Conservation (phyloP, 176 grass and related monocot genomes). For the Eleusine indica region DNA sequence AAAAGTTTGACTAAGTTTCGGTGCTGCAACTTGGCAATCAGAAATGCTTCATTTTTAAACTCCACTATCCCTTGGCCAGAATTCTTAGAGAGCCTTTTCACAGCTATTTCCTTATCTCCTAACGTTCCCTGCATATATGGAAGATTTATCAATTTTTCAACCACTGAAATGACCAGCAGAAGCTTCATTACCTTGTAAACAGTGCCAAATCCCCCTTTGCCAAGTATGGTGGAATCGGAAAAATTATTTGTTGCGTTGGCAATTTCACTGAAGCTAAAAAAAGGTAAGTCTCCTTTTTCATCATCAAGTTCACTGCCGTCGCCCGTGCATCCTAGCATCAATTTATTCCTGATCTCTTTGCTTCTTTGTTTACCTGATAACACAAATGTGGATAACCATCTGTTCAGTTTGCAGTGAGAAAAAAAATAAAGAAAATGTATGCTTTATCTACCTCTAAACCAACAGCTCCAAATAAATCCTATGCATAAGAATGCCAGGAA, state of each 20-base stretch:
- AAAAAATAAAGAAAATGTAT: background rate
- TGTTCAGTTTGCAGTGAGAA: conserved; percentile 5
- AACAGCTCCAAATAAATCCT: conserved; percentile 19
- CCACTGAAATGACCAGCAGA: background rate
- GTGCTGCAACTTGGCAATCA: conserved; percentile 54
- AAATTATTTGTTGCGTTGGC: conserved; percentile 53
- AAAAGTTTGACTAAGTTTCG: conserved; percentile 57
- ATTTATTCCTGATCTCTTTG: background rate
- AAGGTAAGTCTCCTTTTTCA: background rate
- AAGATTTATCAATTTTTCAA: background rate
- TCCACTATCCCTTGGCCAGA: conserved; percentile 51
- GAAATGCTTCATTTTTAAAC: conserved; percentile 55
- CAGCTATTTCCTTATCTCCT: conserved; percentile 30
- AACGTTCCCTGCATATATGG: conserved; percentile 39
- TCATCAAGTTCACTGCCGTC: conserved; percentile 4
- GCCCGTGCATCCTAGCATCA: background rate
- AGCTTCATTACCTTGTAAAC: conserved; percentile 59
- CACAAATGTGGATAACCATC: background rate
- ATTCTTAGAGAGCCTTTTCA: conserved; percentile 44
- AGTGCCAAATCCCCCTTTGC: conserved; percentile 66
- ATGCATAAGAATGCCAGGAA: conserved; percentile 36
- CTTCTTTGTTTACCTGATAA: conserved; percentile 28
- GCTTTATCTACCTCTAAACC: conserved; percentile 29
- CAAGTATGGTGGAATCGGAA: conserved; percentile 48
- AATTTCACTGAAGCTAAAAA: conserved; percentile 44